These are phyloP conservation scores for Hibiscus syriacus DNA, from an alignment of 345 rosid species.

Conservation along the genomic window DNA sequence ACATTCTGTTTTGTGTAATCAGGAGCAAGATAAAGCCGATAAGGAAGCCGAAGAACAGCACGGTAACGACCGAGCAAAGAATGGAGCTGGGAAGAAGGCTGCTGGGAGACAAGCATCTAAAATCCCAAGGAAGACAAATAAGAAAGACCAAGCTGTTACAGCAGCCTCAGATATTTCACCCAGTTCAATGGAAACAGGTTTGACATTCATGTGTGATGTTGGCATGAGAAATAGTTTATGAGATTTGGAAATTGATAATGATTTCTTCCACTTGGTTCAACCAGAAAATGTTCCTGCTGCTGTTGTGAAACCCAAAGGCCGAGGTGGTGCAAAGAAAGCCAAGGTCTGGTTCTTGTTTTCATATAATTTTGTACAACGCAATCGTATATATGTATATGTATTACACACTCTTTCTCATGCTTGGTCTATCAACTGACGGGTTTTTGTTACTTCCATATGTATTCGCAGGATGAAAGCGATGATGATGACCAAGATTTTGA, in stretches of 20 bases:
- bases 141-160: constrained; percentile 30
- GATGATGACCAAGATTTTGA: constrained; percentile 34
- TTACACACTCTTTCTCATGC: neutral
- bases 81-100: constrained; percentile 28
- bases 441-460: neutral
- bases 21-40: constrained; percentile 59
- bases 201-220: too few species aligned
- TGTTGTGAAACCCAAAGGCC: constrained; percentile 56
- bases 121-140: constrained; percentile 39
- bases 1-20: constrained; percentile 15
- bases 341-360: constrained; percentile 34
- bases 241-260: constrained; percentile 1
- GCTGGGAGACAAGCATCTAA: constrained; percentile 44
- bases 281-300: constrained; percentile 38
- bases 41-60: constrained; percentile 39
- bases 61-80: constrained; percentile 16
- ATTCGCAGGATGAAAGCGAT: constrained; percentile 33
- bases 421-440: neutral
- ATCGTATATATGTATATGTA: too few species aligned
- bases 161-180: constrained; percentile 16
- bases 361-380: too few species aligned
- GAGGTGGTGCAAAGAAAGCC: constrained; percentile 43
- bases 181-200: constrained; percentile 17
- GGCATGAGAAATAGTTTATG: too few species aligned
- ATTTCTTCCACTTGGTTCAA: neutral